phyloP scores from a whole-genome alignment of 1,284 basidiomycete genomes.

The Xerocomus nothofagi region DNA sequence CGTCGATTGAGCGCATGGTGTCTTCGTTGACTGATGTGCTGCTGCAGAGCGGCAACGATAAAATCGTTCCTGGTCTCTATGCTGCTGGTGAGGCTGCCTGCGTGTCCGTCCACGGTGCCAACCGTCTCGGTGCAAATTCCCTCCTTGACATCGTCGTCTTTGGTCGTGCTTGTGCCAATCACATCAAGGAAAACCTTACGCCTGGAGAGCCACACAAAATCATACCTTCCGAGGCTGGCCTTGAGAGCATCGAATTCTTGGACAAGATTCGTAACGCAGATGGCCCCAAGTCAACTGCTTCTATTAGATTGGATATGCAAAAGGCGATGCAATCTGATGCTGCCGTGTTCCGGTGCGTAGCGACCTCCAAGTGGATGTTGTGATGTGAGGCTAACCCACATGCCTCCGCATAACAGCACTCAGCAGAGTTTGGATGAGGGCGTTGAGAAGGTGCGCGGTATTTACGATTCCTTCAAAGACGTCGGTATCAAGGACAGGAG shows the following conservation, averaged over 20 bases:
- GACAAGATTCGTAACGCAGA: conserved; percentile 86
- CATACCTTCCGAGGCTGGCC: conserved; percentile 87
- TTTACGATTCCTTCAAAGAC: conserved; percentile 87
- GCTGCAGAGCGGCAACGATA: conserved; percentile 78
- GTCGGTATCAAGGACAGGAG: conserved; percentile 97
- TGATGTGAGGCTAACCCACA: conserved; percentile 16
- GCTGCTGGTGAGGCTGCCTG: conserved; percentile 99
- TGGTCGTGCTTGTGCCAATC: conserved; percentile 97
- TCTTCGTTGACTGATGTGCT: conserved; percentile 1
- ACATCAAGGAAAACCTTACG: conserved; percentile 90
- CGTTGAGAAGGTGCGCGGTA: conserved; percentile 81
- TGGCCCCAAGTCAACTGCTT: conserved; percentile 85
- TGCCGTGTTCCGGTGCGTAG: conserved; percentile 80
- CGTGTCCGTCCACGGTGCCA: conserved; percentile 99
- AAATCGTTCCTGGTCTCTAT: conserved; percentile 95
- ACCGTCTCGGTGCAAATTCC: conserved; percentile 99
- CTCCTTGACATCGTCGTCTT: conserved; percentile 99
- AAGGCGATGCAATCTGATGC: conserved; percentile 98
- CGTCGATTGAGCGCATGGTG: not conserved
- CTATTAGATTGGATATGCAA: conserved; percentile 95
- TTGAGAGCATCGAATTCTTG: conserved; percentile 84
- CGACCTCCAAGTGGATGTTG: not conserved
- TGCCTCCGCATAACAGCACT: conserved; percentile 55
- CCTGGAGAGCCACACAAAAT: conserved; percentile 92
- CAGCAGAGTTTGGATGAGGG: conserved; percentile 92